Base-by-base conservation (phyloP, 1,139 yeast genomes). In the Magnusiomyces fungicola region DNA sequence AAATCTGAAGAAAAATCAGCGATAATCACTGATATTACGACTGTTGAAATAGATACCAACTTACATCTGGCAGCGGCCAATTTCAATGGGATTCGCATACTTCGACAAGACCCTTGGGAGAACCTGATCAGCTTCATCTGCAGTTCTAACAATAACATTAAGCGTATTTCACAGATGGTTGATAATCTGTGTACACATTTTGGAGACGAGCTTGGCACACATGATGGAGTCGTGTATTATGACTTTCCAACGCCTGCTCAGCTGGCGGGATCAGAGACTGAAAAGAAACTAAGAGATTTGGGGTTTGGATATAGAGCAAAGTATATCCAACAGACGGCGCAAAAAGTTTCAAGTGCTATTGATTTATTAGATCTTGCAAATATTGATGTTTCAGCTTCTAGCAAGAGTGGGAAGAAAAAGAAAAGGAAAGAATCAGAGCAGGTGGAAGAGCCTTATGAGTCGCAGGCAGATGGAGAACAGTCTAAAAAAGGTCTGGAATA, bases 51-150 rank as follows among this genome's bases (percentile, higher is more conserved):
- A 27, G 30, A 27, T 27, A 27, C 30, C 30, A 7, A 7, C 10
- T 7, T 7, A 7, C 30, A 27, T 14, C n/a, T 19, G 4, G 40
- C 24, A 25, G 25, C 12, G 18, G 30, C 65, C 2, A 66, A 67
- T 24, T 79, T 80, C 50, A 70, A 72, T 2, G 98, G 98, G 0
- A 81, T 90, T 25, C 70, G 97, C 37, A 86, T 89, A 52, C 74
- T 90, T 29, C 74, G 90, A 46, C 97, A 92, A 65, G 96, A 90
- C 56, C 98, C 98, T 0, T 92, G 97, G 97, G 98, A 94, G 61
- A 88, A 94, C 41, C 70, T 88, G 44, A 69, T 92, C 21, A 84
- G 94, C 2, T 92, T 92, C 58, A 94, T 92, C 22, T 92, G 98
- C 66, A 87, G 96, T 3, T 83, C 96, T n/a, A 92, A 92, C 65